phyloP scores from a whole-genome alignment of 1,284 basidiomycete genomes.

The Gymnopus androsaceus region DNA sequence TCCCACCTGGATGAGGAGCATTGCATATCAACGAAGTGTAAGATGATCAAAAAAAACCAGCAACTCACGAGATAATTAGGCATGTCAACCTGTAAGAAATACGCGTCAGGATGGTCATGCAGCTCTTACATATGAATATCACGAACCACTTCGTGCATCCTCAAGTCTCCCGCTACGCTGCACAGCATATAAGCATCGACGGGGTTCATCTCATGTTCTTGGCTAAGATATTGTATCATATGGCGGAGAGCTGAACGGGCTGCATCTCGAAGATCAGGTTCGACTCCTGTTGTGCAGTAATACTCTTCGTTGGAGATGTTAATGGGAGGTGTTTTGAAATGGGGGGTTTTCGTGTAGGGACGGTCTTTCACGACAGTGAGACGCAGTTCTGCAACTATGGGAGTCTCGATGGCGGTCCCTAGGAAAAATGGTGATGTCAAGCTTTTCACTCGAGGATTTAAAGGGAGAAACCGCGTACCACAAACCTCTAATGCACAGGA shows the following conservation, averaged over 20 bases:
- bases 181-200: slow-evolving; percentile 62
- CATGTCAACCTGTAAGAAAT: slow-evolving; percentile 59
- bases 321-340: slow-evolving; percentile 42
- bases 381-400: slow-evolving; percentile 56
- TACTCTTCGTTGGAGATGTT: slow-evolving; percentile 39
- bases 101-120: background rate
- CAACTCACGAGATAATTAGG: slow-evolving; percentile 62
- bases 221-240: slow-evolving; percentile 55
- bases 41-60: background rate
- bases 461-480: slow-evolving; percentile 35
- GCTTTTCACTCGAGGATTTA: background rate
- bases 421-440: background rate
- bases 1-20: slow-evolving; percentile 7
- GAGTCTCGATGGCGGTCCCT: slow-evolving; percentile 67
- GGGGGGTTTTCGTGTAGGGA: slow-evolving; percentile 57
- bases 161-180: slow-evolving; percentile 59
- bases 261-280: slow-evolving; percentile 54
- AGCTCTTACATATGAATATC: background rate
- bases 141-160: slow-evolving; percentile 64
- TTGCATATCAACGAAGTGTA: too few relatives aligned
- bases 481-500: slow-evolving; percentile 47
- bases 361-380: slow-evolving; percentile 58
- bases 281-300: slow-evolving; percentile 62
- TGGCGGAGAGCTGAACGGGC: slow-evolving; percentile 54
- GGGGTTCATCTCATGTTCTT: slow-evolving; percentile 41